Evolutionary conservation across 164 flowering plant species (phyloP).

Genomic region (Chimonanthus praecox): DNA sequence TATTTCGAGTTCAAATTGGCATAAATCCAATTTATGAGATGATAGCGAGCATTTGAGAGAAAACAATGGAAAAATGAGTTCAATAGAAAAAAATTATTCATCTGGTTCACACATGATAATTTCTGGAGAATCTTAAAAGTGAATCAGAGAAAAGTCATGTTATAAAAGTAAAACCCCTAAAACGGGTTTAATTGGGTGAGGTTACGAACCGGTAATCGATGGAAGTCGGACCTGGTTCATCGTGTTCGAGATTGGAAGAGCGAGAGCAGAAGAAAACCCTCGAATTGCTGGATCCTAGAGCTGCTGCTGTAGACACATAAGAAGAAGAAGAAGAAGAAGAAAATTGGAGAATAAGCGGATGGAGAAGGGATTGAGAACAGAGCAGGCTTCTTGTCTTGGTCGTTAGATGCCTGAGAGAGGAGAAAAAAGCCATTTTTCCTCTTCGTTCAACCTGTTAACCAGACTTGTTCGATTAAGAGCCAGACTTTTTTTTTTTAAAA

Average conservation of each 20-base stretch:
- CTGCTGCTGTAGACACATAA: neutral
- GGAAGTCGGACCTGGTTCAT: slow-evolving; percentile 11
- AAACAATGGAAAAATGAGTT: too few relatives aligned
- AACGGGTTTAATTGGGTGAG: neutral
- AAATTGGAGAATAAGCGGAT: neutral
- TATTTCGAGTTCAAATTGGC: too few relatives aligned
- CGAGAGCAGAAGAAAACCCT: slow-evolving; percentile 15
- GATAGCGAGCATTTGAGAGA: too few relatives aligned
- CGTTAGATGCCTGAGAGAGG: neutral
- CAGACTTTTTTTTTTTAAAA: too few relatives aligned
- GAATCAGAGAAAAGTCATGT: too few relatives aligned
- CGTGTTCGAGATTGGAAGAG: slow-evolving; percentile 3
- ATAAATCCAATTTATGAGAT: too few relatives aligned
- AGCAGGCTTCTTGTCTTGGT: neutral
- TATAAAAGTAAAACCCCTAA: neutral
- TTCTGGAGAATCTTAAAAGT: too few relatives aligned
- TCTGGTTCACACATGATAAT: too few relatives aligned
- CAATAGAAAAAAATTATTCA: too few relatives aligned
- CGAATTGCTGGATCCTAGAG: neutral
- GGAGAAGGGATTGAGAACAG: neutral
- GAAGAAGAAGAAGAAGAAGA: neutral
- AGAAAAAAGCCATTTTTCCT: too few relatives aligned
- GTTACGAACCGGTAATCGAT: slow-evolving; percentile 17
- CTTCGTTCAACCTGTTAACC: too few relatives aligned
- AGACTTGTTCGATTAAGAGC: too few relatives aligned